Base-by-base conservation (phyloP, 768 basidiomycete species). In the Leccinum pellstonianum region DNA sequence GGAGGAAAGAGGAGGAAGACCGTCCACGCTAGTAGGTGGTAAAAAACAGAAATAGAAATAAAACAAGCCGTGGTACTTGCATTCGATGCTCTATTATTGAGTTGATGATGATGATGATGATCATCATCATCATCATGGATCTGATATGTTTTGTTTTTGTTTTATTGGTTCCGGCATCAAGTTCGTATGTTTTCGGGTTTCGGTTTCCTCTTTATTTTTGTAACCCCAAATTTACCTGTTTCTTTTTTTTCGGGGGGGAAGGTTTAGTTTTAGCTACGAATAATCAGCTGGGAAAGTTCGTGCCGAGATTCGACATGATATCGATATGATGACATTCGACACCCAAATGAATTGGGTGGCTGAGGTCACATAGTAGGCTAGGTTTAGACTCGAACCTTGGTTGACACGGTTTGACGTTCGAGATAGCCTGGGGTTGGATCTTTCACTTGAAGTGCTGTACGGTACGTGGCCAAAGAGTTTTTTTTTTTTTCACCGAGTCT, bases 51-150 rank as follows among this genome's bases (percentile, higher is more conserved):
- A 46, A 46, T 46, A 46, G n/a, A 46, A 19, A 46, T 5, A 56
- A 59, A 25, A 66, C 48, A 25, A 62, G 55, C 11, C 62, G 62
- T 60, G 58, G 57, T 60, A 31, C 52, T 52, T 52, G 31, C 41
- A n/a, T 43, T 43, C 41, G 9, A n/a, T n/a, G n/a, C 12, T 43
- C n/a, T 43, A 15, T 37, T 37, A 37, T 37, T 14, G 35, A 37
- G 14, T 29, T 29, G 29, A 29, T 5, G 14, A 15, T 37, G 6
- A 15, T 37, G 6, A 19, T 43, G 41, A 19, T 7, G 9, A 43
- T 19, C 1, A 27, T 29, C 2, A 43, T 69, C 61, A 68, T 60
- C 60, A 69, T 64, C 17, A n/a, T 41, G 43, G 12, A 58, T 57
- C 66, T 59, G 52, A 29, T 19, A 43, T 43, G 35, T 35, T 35